Evolutionary conservation across 2,329 filamentous ascomycete genomes (phyloP).

Genomic region (Aspergillus tamarii): DNA sequence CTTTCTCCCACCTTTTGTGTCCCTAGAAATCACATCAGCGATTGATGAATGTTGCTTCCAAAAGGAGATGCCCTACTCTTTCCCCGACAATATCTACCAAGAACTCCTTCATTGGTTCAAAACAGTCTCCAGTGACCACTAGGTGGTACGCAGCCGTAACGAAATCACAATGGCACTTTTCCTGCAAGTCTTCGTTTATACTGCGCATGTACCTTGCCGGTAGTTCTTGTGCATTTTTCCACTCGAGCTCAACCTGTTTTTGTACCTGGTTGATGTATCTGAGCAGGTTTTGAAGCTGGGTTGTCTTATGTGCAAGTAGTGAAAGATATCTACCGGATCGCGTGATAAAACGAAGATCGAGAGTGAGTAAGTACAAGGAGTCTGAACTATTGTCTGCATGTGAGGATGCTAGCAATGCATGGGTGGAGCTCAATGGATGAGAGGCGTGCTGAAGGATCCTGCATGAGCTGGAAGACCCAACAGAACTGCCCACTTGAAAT

Average conservation of each 20-base stretch:
- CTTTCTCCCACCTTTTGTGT: conserved; percentile 94
- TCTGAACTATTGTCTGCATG: conserved; percentile 40
- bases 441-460: conserved; percentile 66
- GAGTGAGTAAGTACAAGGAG: conserved; percentile 66
- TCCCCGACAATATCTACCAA: conserved; percentile 81
- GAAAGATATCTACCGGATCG: conserved; percentile 76
- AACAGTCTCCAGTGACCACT: conserved; percentile 79
- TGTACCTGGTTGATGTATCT: conserved; percentile 83
- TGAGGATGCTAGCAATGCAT: conserved; percentile 64
- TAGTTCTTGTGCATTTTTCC: conserved; percentile 79
- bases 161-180: conserved; percentile 66
- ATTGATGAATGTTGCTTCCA: not conserved
- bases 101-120: conserved; percentile 79
- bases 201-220: conserved; percentile 76
- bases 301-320: conserved; percentile 82
- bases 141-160: conserved; percentile 81
- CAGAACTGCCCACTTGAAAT: conserved; percentile 46
- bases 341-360: conserved; percentile 82
- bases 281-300: conserved; percentile 82
- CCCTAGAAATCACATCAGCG: conserved; percentile 58
- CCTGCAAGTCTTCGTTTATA: conserved; percentile 73
- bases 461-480: conserved; percentile 42
- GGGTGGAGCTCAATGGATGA: conserved; percentile 74
- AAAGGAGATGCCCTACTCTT: conserved; percentile 57
- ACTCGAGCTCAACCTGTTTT: conserved; percentile 77